Percentiles rank a stretch among this genome's conserved stretches.
Conservation (phyloP, 345 rosid genomes). For the Populus tremula region DNA sequence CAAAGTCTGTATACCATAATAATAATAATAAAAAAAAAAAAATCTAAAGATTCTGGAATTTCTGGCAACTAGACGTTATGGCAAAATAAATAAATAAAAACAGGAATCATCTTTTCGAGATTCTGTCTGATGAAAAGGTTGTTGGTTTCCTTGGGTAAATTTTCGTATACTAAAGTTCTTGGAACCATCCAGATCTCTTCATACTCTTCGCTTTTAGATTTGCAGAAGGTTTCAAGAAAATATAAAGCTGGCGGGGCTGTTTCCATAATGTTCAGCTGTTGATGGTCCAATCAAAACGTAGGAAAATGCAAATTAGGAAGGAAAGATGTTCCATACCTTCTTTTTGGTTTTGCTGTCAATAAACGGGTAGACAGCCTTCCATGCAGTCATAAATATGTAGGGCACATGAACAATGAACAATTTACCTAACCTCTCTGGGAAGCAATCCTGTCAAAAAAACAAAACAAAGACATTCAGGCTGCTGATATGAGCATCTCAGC, state of each 20-base stretch:
- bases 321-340: conserved; percentile 47
- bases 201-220: not conserved
- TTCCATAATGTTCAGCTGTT: not conserved
- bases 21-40: not conserved
- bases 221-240: not conserved
- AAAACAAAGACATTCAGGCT: not conserved
- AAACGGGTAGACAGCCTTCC: conserved; percentile 79
- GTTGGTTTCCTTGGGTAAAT: not conserved
- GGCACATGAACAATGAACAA: conserved; percentile 67
- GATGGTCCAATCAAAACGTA: not conserved
- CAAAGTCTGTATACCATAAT: not conserved
- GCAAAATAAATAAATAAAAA: not conserved
- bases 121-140: not conserved
- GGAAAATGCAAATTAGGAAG: not conserved
- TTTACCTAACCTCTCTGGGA: conserved; percentile 85
- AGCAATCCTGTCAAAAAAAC: conserved; percentile 59
- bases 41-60: not conserved
- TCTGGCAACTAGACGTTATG: not conserved
- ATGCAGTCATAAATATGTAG: conserved; percentile 78
- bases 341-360: conserved; percentile 79
- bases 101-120: not conserved
- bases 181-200: not conserved
- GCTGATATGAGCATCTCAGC: not conserved
- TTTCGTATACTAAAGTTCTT: not conserved
- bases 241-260: not conserved